Evolutionary conservation across 768 basidiomycete genomes (phyloP).

Genomic region (Crassisporium funariophilum): DNA sequence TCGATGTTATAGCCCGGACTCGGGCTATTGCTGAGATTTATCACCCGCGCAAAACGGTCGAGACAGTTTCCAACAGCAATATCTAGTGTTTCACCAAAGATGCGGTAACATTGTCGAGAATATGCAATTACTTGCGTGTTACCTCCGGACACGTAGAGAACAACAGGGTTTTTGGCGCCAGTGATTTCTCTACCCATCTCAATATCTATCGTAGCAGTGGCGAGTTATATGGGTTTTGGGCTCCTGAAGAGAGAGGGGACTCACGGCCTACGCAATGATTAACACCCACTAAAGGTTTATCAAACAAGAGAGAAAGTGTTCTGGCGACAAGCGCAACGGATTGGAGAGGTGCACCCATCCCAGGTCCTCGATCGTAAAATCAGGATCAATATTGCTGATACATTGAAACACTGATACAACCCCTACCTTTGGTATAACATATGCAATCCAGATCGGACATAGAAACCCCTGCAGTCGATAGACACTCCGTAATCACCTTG

Average conservation of each 20-base stretch:
- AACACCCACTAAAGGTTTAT: slow-evolving; percentile 94
- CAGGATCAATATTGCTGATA: background rate
- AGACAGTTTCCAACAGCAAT: slow-evolving; percentile 99
- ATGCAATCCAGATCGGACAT: slow-evolving; percentile 90
- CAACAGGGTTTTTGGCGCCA: slow-evolving; percentile 91
- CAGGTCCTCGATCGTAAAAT: slow-evolving; percentile 70
- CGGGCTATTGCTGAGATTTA: slow-evolving; percentile 94
- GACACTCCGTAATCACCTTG: slow-evolving; percentile 75
- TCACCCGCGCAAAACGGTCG: slow-evolving; percentile 94
- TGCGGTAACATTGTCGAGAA: slow-evolving; percentile 94
- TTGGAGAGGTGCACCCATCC: slow-evolving; percentile 97
- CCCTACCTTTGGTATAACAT: slow-evolving; percentile 91
- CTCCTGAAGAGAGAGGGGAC: slow-evolving; percentile 27
- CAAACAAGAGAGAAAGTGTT: slow-evolving; percentile 82
- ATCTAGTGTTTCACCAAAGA: slow-evolving; percentile 98
- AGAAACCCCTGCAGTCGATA: slow-evolving; percentile 65
- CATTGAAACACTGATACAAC: background rate
- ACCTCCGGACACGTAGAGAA: slow-evolving; percentile 97
- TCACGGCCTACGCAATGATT: slow-evolving; percentile 98
- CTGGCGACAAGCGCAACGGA: slow-evolving; percentile 94
- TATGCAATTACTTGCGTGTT: slow-evolving; percentile 99
- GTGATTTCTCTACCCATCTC: slow-evolving; percentile 98
- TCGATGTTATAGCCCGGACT: slow-evolving; percentile 98
- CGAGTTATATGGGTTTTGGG: background rate
- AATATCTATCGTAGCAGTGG: slow-evolving; percentile 64